Evolutionary conservation across 495 filamentous ascomycete genomes (phyloP).

Genomic region (Aspergillus nanangensis): DNA sequence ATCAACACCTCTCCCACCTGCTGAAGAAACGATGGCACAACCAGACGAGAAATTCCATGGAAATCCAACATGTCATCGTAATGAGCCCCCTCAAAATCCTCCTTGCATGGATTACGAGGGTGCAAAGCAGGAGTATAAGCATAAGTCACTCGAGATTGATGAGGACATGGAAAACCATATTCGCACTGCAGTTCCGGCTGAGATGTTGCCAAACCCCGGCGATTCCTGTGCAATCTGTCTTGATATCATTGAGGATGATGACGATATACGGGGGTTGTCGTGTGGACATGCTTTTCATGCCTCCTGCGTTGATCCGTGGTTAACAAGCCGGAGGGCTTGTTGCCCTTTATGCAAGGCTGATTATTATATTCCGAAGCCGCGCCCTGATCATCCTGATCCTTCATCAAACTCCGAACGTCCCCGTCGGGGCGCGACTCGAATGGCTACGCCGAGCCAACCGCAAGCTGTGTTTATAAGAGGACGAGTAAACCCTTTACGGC

Average conservation of each 20-base stretch:
- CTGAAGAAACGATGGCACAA: slow-evolving; percentile 1
- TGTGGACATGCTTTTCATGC: slow-evolving; percentile 98
- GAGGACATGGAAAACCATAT: slow-evolving; percentile 86
- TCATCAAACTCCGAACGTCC: slow-evolving; percentile 23
- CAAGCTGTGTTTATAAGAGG: slow-evolving; percentile 21
- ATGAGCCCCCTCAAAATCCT: slow-evolving; percentile 4
- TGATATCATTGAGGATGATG: slow-evolving; percentile 87
- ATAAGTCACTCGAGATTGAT: slow-evolving; percentile 50
- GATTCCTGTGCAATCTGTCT: slow-evolving; percentile 97
- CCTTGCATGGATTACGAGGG: not conserved
- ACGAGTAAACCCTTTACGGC: slow-evolving; percentile 4
- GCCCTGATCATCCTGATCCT: slow-evolving; percentile 27
- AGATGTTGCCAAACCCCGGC: slow-evolving; percentile 79
- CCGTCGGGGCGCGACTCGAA: slow-evolving; percentile 17
- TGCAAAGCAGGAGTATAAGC: slow-evolving; percentile 1
- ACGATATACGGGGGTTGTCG: slow-evolving; percentile 88
- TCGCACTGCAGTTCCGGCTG: slow-evolving; percentile 72
- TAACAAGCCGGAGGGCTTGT: slow-evolving; percentile 87
- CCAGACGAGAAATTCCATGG: slow-evolving; percentile 17
- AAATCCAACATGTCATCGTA: slow-evolving; percentile 1
- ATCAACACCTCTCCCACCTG: slow-evolving; percentile 11
- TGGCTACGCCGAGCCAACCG: slow-evolving; percentile 12
- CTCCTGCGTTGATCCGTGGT: slow-evolving; percentile 91
- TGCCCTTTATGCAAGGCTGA: slow-evolving; percentile 92
- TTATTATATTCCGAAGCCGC: slow-evolving; percentile 83